Evolutionary conservation across 768 basidiomycete genomes (phyloP), one percentile per base, ranked within the genome.

Genomic region (Rubroboletus pulcherrimus): DNA sequence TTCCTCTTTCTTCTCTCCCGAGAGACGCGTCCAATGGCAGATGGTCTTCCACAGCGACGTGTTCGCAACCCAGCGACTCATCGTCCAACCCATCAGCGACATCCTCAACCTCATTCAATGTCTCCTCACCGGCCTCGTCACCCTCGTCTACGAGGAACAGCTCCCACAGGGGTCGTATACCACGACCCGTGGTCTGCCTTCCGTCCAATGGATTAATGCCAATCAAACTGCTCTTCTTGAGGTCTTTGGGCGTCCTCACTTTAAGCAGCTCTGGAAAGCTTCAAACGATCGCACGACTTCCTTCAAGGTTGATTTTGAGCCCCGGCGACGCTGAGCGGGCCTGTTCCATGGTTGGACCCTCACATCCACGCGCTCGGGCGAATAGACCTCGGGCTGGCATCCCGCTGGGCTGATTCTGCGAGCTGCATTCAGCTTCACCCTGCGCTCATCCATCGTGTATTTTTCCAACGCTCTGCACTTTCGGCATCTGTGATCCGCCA

Each of bases 21-120:
- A 92, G 68, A 77, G 90, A 62, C 83, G 88, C 56, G 81, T 91
- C 44, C 89, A 91, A 68, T 93, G 91, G 90, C 83, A 91, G 69
- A 91, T 91, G 89, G 88, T 91, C 63, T 93, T 93, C 67, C 89
- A 87, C 68, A 83, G 81, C 64, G 86, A 87, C 71, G 82, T 84
- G 49, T 88, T 87, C 72, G 85, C 85, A 64, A 84, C 82, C 30
- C 79, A 86, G 53, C 78, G 86, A 34, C 84, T 85, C 69, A 81
- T 84, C 61, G 81, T 83, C 53, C 79, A 81, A 31, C 86, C 86
- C 46, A 80, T 88, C 68, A 82, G 79, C 71, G 86, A 87, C 69
- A 84, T 88, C 61, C 75, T 87, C 56, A 79, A 78, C 67, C 78
- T 88, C 55, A 68, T 87, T 39, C 86, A 88, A 65, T 88, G 86